Percentiles rank a stretch among this genome's conserved stretches.
Conservation (phyloP, 352 stramenopile genomes). For the Pythium sukuiense region DNA sequence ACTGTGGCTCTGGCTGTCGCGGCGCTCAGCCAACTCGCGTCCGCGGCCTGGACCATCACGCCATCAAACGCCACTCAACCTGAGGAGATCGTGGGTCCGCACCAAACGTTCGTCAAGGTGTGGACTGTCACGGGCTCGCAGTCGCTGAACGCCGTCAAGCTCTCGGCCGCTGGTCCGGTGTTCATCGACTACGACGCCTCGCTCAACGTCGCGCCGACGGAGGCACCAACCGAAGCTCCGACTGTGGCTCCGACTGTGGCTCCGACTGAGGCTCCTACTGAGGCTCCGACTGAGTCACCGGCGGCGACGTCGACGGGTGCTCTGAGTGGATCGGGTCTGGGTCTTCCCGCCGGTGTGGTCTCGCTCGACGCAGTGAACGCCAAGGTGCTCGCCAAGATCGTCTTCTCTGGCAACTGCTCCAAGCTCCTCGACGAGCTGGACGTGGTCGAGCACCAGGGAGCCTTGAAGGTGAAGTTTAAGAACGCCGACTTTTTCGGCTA, state of each 20-base stretch:
- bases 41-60: constrained; percentile 21
- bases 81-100: constrained; percentile 6
- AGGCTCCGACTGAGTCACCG: constrained; percentile 1
- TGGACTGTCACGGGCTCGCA: constrained; percentile 19
- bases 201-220: constrained; percentile 2
- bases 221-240: constrained; percentile 6
- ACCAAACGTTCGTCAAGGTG: constrained; percentile 24
- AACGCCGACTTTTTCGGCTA: constrained; percentile 45
- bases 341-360: constrained; percentile 29
- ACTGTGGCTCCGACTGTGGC: not conserved
- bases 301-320: constrained; percentile 9
- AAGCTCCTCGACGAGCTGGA: constrained; percentile 48
- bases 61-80: constrained; percentile 11
- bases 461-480: constrained; percentile 49
- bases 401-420: constrained; percentile 56
- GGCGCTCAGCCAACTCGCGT: not conserved
- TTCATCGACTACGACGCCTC: constrained; percentile 24
- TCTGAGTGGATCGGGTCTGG: not conserved
- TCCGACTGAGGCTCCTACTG: not conserved
- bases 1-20: constrained; percentile 2
- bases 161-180: constrained; percentile 15
- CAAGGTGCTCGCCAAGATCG: constrained; percentile 42
- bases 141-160: constrained; percentile 5
- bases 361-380: not conserved
- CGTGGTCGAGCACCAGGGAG: constrained; percentile 37